A percentile compares a stretch with the other conserved stretches of the same genome.
These are phyloP conservation scores for Paramecium bursaria DNA, from an alignment of 73 alveolate genomes.

Conservation along the genomic window DNA sequence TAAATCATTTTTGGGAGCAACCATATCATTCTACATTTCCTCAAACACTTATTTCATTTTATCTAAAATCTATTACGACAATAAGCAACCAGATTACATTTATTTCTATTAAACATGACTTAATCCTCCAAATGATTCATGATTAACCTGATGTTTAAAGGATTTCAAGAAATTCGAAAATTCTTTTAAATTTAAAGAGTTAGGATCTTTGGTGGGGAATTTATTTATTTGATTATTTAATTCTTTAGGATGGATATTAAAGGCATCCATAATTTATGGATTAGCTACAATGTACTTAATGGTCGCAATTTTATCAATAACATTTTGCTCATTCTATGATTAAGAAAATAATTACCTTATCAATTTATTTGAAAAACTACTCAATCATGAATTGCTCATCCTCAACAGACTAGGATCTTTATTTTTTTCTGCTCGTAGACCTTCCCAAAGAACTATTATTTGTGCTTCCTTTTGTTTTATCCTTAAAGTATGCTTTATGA, in stretches of 20 bases:
- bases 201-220: constrained; percentile 27
- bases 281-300: constrained; percentile 18
- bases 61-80: constrained; percentile 24
- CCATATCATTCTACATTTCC: constrained; percentile 51
- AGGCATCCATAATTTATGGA: constrained; percentile 57
- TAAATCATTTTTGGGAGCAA: constrained; percentile 30
- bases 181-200: constrained; percentile 1
- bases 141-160: neutral
- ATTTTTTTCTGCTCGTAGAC: neutral
- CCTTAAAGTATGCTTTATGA: neutral
- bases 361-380: constrained; percentile 19
- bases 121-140: constrained; percentile 63
- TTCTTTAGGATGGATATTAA: constrained; percentile 29
- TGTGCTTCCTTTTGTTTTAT: constrained; percentile 4
- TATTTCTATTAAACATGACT: constrained; percentile 25
- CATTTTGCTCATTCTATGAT: neutral
- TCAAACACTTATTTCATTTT: constrained; percentile 53
- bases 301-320: constrained; percentile 6
- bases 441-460: constrained; percentile 2
- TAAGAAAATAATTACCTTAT: neutral
- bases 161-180: neutral
- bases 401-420: neutral
- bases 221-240: constrained; percentile 12
- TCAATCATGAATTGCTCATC: neutral
- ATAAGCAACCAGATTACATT: constrained; percentile 31